A percentile compares a stretch with the other conserved stretches of the same genome.
Conservation (phyloP, 2,329 filamentous ascomycete genomes). For the Aspergillus candidus region DNA sequence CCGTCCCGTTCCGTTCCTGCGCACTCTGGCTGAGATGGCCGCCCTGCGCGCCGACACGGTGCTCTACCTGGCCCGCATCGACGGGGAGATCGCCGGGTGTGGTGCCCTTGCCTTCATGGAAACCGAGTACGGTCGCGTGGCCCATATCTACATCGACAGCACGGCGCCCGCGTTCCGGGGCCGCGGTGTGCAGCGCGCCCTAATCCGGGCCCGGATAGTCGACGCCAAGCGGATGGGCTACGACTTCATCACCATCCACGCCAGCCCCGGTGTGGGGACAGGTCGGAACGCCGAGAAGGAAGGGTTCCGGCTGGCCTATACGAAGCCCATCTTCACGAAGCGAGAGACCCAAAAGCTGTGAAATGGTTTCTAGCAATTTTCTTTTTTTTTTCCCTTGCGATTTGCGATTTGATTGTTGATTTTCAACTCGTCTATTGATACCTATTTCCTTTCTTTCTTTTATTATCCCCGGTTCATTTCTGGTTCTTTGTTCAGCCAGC, state of each 20-base stretch:
- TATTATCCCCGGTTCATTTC: too few species aligned
- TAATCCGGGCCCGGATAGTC: conserved; percentile 10
- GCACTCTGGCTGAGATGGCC: conserved; percentile 9
- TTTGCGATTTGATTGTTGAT: too few species aligned
- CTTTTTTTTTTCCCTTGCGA: too few species aligned
- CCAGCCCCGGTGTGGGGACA: conserved; percentile 10
- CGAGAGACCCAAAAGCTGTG: too few species aligned
- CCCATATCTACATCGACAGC: conserved; percentile 16
- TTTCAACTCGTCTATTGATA: too few species aligned
- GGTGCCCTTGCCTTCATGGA: conserved; percentile 12
- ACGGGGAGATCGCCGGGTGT: conserved; percentile 8
- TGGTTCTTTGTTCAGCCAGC: too few species aligned
- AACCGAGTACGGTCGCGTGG: conserved; percentile 11
- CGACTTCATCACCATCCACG: conserved; percentile 8
- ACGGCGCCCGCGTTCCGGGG: conserved; percentile 11
- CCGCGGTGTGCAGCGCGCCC: conserved; percentile 11
- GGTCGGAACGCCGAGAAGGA: conserved; percentile 14
- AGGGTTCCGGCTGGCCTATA: conserved; percentile 15
- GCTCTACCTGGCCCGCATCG: conserved; percentile 11
- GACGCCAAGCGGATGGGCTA: conserved; percentile 12
- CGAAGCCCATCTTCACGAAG: conserved; percentile 11
- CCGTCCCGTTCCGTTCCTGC: conserved; percentile 7
- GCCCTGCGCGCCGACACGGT: conserved; percentile 10
- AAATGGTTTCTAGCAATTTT: too few species aligned
- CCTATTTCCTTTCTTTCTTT: too few species aligned